Percentiles rank a stretch among this genome's conserved stretches.
Evolutionary conservation across 2,329 filamentous ascomycete genomes (phyloP).

Genomic region (Emericellopsis cladophorae): DNA sequence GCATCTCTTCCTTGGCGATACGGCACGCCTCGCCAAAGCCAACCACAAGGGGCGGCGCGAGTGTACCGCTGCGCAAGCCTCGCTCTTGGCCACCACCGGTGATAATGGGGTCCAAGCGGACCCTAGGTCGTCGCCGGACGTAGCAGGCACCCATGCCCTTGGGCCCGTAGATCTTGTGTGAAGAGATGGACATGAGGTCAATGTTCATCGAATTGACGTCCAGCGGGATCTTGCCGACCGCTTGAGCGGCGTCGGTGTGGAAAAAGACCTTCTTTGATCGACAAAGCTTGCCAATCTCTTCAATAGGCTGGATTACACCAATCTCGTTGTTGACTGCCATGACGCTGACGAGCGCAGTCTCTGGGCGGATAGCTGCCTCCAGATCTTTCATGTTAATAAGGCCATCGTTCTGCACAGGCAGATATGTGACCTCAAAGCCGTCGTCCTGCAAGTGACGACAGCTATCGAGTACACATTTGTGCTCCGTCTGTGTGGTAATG

Average conservation of each 20-base stretch:
- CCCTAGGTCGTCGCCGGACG: constrained; percentile 80
- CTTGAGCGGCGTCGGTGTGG: constrained; percentile 93
- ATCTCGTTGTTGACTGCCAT: constrained; percentile 99
- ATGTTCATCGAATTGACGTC: constrained; percentile 98
- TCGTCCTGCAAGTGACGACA: constrained; percentile 95
- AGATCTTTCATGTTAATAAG: constrained; percentile 73
- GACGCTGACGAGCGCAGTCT: constrained; percentile 86
- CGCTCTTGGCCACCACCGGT: constrained; percentile 92
- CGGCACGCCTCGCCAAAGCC: constrained; percentile 94
- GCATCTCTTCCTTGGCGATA: constrained; percentile 79
- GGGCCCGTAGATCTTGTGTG: constrained; percentile 96
- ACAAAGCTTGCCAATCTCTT: constrained; percentile 87
- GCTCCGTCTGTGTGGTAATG: constrained; percentile 93
- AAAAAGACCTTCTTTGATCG: constrained; percentile 91
- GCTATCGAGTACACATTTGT: constrained; percentile 97
- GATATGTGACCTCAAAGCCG: constrained; percentile 92
- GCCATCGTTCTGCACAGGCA: constrained; percentile 81
- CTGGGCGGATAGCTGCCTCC: constrained; percentile 77
- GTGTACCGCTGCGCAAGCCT: constrained; percentile 84
- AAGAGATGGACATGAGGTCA: constrained; percentile 96
- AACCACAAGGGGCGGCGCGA: constrained; percentile 78
- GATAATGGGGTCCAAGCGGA: constrained; percentile 91
- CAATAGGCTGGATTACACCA: constrained; percentile 92
- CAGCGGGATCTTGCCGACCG: constrained; percentile 94
- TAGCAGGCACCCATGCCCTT: constrained; percentile 97